Evolutionary conservation across 2,329 filamentous ascomycete genomes (phyloP), one percentile per base, ranked within the genome.

Genomic region (Clonostachys rhizophaga): DNA sequence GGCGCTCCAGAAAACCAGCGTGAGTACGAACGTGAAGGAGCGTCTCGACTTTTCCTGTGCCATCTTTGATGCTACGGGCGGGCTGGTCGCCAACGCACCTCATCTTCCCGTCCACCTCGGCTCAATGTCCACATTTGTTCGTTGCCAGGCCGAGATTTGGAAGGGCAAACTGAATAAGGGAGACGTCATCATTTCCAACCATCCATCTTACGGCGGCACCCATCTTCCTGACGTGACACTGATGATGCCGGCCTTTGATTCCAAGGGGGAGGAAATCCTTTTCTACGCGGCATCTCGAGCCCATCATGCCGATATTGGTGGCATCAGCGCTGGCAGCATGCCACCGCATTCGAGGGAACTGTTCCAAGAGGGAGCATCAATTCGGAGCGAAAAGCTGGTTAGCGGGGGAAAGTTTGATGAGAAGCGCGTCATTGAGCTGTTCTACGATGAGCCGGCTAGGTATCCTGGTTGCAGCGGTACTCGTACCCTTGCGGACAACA

Each of bases 301-400:
- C 0, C 88, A 92, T 56, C 88, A 92, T 57, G 88, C 88, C n/a
- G 88, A 92, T 57, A 91, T 92, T 54, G 88, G 88, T 12, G 88
- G 88, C 9, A 90, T 91, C 42, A 74, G 89, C 2, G 87, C 88
- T 0, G 88, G 88, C 0, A 89, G 84, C 3, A 92, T 92, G 88
- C 88, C 88, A 1, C 84, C 87, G 6, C 81, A 87, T 52, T 88
- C 84, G 0, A 74, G 79, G 34, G 80, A 83, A 54, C 65, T 84
- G 8, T 84, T 69, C 56, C 78, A 84, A 58, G 81, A 85, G 61
- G 81, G 81, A 3, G 81, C 81, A 4, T 75, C 79, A 2, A 84
- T 84, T 48, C 77, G 78, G 52, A 81, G 78, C 11, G 81, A 84
- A 58, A 79, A 91, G 64, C 74, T 91, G 5, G 87, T 91, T 5